Percentiles rank a stretch among this genome's conserved stretches.
These are phyloP conservation scores for Metarhizium sp. DNA, from an alignment of 2,329 filamentous ascomycete species.

Conservation along the genomic window DNA sequence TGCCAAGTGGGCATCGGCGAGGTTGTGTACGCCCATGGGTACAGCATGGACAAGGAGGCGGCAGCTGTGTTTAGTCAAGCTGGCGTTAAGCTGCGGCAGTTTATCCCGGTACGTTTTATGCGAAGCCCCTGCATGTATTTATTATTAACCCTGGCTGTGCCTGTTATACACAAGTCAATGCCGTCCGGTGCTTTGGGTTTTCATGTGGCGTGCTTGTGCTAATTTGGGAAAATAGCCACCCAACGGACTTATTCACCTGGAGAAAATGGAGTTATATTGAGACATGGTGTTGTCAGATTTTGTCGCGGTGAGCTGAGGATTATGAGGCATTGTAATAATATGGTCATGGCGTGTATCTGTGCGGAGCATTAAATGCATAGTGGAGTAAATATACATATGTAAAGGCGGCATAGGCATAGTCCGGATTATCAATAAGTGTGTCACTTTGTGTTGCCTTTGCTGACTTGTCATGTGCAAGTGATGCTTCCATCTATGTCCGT, in stretches of 20 bases:
- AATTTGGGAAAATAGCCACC: slow-evolving; percentile 37
- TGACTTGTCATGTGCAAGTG: not conserved
- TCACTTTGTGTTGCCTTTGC: not conserved
- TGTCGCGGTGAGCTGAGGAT: not conserved
- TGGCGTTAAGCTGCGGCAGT: slow-evolving; percentile 78
- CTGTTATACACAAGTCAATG: not conserved
- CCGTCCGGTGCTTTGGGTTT: not conserved
- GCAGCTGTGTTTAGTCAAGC: slow-evolving; percentile 75
- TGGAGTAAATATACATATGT: not conserved
- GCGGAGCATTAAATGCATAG: not conserved
- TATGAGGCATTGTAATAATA: not conserved
- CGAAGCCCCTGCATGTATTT: not conserved
- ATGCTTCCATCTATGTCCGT: too few relatives aligned
- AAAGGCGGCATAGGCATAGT: not conserved
- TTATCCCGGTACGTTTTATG: slow-evolving; percentile 59
- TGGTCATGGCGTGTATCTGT: not conserved
- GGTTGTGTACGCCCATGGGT: slow-evolving; percentile 88
- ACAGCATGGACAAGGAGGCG: slow-evolving; percentile 86
- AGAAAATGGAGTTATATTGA: slow-evolving; percentile 35
- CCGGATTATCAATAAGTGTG: not conserved
- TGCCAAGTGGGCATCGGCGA: slow-evolving; percentile 92
- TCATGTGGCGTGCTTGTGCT: slow-evolving; percentile 8
- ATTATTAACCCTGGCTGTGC: not conserved
- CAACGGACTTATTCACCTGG: slow-evolving; percentile 55
- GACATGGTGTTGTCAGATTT: not conserved